Evolutionary conservation across 176 grass and related monocot species (phyloP).

Genomic region (Chrysopogon serrulatus): DNA sequence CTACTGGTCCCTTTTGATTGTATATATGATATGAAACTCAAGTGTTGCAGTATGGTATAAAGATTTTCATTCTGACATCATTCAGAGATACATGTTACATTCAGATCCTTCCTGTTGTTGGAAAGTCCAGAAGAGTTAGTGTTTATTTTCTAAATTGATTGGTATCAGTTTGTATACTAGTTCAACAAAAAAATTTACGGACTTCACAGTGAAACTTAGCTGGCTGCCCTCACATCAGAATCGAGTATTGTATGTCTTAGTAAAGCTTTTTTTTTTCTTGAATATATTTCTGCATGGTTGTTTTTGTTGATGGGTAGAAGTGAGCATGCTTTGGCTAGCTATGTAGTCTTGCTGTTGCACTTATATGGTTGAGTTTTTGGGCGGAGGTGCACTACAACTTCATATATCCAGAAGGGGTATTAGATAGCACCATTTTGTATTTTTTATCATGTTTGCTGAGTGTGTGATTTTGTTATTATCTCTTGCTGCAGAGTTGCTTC

Average conservation of each 20-base stretch:
- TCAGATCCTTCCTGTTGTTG: conserved; percentile 65
- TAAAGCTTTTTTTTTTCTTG: no score
- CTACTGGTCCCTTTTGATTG: neutral
- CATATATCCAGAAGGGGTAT: conserved; percentile 88
- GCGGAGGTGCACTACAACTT: conserved; percentile 97
- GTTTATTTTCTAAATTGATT: neutral
- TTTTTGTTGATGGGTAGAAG: no score
- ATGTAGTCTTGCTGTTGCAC: conserved; percentile 19
- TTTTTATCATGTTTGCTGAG: neutral
- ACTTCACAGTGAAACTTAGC: no score
- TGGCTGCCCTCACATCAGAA: no score
- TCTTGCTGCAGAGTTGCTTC: conserved; percentile 48
- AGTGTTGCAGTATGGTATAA: conserved; percentile 81
- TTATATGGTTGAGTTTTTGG: conserved; percentile 95
- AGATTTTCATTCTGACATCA: conserved; percentile 90
- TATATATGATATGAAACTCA: neutral
- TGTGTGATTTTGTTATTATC: neutral
- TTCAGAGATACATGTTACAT: conserved; percentile 96
- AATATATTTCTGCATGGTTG: no score
- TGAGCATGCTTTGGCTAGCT: no score
- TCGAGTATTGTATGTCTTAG: no score
- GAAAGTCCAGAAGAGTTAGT: conserved; percentile 71
- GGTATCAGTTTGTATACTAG: no score
- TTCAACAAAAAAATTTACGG: no score
- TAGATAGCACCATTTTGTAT: no score